phyloP scores from a whole-genome alignment of 768 basidiomycete genomes.

The Leccinum obscurum region DNA sequence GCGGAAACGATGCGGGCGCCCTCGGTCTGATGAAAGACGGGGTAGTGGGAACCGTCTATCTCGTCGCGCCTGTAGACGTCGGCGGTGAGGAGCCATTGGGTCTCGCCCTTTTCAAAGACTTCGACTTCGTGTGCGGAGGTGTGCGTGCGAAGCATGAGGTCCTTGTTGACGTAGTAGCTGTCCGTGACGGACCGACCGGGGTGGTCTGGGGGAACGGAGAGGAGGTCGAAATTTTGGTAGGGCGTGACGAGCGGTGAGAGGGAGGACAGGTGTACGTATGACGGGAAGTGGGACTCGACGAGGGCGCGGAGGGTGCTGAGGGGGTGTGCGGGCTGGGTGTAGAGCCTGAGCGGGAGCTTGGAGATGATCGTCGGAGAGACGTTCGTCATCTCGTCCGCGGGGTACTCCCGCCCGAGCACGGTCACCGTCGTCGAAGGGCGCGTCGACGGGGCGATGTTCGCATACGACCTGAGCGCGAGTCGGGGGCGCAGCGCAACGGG shows the following conservation, averaged over 20 bases:
- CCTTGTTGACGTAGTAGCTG: constrained; percentile 92
- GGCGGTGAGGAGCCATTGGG: constrained; percentile 88
- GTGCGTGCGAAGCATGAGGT: constrained; percentile 93
- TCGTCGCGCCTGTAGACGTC: constrained; percentile 99
- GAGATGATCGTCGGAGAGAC: constrained; percentile 81
- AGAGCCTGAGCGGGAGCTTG: constrained; percentile 75
- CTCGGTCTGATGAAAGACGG: constrained; percentile 98
- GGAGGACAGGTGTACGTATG: constrained; percentile 71
- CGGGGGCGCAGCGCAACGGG: constrained; percentile 4
- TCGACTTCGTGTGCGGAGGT: constrained; percentile 99
- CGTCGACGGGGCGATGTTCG: constrained; percentile 8
- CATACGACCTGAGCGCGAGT: constrained; percentile 13
- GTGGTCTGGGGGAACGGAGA: constrained; percentile 92
- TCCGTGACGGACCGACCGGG: constrained; percentile 89
- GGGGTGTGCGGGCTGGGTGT: constrained; percentile 78
- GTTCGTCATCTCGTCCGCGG: constrained; percentile 81
- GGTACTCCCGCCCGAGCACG: constrained; percentile 67
- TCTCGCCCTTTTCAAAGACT: constrained; percentile 72
- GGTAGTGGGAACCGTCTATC: constrained; percentile 95
- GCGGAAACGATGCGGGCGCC: constrained; percentile 81
- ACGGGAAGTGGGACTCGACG: constrained; percentile 81
- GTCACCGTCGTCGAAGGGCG: constrained; percentile 34
- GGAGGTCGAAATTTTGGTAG: constrained; percentile 92
- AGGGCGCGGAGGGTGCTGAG: constrained; percentile 80
- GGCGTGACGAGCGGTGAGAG: constrained; percentile 90